Evolutionary conservation across 176 grass and related monocot species (phyloP).

Genomic region (Lolium perenne): DNA sequence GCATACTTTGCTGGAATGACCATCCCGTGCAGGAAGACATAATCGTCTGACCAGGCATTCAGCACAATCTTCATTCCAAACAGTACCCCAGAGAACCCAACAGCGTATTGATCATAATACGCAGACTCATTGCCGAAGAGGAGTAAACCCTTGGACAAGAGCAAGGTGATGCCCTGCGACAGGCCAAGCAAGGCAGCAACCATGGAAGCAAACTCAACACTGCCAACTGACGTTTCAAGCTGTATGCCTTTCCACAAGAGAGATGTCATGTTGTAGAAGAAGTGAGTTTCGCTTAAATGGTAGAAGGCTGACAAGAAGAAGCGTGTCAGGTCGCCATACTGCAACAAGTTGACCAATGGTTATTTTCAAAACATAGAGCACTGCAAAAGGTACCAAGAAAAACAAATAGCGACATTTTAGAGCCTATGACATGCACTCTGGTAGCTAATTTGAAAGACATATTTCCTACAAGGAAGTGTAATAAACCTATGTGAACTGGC

Average conservation of each 20-base stretch:
- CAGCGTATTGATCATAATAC: conserved; percentile 69
- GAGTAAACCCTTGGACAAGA: conserved; percentile 69
- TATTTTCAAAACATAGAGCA: conserved; percentile 26
- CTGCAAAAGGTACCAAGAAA: neutral
- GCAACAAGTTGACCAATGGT: conserved; percentile 39
- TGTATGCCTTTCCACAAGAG: conserved; percentile 97
- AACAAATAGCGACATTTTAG: conserved; percentile 15
- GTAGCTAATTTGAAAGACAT: conserved; percentile 15
- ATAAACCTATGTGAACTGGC: neutral
- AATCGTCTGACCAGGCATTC: conserved; percentile 65
- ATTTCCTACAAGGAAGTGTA: neutral
- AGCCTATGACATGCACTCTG: neutral
- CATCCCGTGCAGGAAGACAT: conserved; percentile 68
- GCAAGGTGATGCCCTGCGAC: conserved; percentile 78
- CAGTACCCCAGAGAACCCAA: conserved; percentile 91
- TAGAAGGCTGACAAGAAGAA: conserved; percentile 95
- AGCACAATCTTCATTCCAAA: conserved; percentile 94
- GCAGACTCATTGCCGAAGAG: conserved; percentile 51
- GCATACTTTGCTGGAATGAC: conserved; percentile 81
- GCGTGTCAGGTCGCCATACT: conserved; percentile 73
- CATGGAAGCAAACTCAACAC: conserved; percentile 76
- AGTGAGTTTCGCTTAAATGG: conserved; percentile 75
- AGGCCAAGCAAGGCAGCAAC: conserved; percentile 66
- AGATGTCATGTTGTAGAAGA: conserved; percentile 97
- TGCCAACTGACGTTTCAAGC: conserved; percentile 86